A percentile compares a stretch with the other conserved stretches of the same genome.
phyloP scores from a whole-genome alignment of 768 basidiomycete genomes.

The Mycena galopus region DNA sequence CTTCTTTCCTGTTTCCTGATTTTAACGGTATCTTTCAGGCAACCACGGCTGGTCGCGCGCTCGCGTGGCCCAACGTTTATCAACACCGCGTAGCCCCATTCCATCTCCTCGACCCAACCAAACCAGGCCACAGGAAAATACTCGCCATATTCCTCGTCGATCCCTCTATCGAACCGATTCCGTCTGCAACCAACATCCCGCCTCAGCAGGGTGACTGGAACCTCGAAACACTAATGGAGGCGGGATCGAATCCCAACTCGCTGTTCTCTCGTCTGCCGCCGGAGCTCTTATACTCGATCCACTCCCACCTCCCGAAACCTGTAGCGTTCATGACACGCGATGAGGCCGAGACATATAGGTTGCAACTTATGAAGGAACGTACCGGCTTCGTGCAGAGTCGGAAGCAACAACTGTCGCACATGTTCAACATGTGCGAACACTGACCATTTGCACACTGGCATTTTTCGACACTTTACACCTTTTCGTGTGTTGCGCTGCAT shows the following conservation, averaged over 20 bases:
- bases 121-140: too few relatives aligned
- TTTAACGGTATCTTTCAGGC: neutral
- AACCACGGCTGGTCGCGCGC: conserved; percentile 45
- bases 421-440: conserved; percentile 35
- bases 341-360: conserved; percentile 26
- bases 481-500: too few relatives aligned
- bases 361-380: conserved; percentile 38
- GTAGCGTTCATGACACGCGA: conserved; percentile 10
- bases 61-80: too few relatives aligned
- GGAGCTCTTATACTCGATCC: conserved; percentile 16
- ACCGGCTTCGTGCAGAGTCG: conserved; percentile 1
- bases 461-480: too few relatives aligned
- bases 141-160: too few relatives aligned
- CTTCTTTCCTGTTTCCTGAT: neutral
- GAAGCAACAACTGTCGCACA: neutral
- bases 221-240: conserved; percentile 33
- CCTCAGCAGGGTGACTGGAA: conserved; percentile 50
- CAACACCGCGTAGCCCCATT: too few relatives aligned
- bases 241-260: conserved; percentile 12
- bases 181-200: conserved; percentile 42
- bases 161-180: too few relatives aligned
- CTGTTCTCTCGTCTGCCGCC: conserved; percentile 12
- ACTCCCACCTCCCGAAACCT: neutral
- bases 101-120: too few relatives aligned
- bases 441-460: conserved; percentile 7